A percentile compares a stretch with the other conserved stretches of the same genome.
Conservation (phyloP, 768 basidiomycete species). For the Filobasidium floriforme region DNA sequence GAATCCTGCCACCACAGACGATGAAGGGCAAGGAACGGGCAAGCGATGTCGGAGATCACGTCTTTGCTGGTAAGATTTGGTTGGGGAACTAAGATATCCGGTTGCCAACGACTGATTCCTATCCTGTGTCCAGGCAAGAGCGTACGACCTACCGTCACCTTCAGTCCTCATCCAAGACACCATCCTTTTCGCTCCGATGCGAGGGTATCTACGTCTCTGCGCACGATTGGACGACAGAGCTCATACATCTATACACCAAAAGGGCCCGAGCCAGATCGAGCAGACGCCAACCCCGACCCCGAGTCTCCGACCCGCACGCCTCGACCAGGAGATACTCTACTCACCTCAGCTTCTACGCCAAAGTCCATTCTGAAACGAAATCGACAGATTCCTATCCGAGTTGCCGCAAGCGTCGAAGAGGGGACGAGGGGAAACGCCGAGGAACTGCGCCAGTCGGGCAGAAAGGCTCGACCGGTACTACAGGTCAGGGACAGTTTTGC, state of each 20-base stretch:
- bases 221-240: background rate
- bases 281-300: background rate
- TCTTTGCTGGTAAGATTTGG: background rate
- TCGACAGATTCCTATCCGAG: slow-evolving; percentile 23
- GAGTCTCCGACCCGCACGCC: slow-evolving; percentile 1
- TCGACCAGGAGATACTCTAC: background rate
- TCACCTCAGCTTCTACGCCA: background rate
- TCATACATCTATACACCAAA: slow-evolving; percentile 5
- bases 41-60: background rate
- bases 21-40: slow-evolving; percentile 6
- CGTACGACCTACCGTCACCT: background rate
- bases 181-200: slow-evolving; percentile 5
- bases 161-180: slow-evolving; percentile 1
- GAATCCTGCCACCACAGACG: background rate
- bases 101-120: background rate
- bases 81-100: background rate
- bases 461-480: slow-evolving; percentile 33
- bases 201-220: background rate
- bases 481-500: slow-evolving; percentile 35
- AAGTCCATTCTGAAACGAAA: slow-evolving; percentile 18
- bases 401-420: slow-evolving; percentile 37
- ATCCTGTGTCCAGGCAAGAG: background rate
- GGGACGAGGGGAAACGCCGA: slow-evolving; percentile 41
- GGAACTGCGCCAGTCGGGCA: slow-evolving; percentile 27
- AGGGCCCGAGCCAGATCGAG: background rate